phyloP scores from a whole-genome alignment of 139 green algal species.

The Zygnema cylindricum region DNA sequence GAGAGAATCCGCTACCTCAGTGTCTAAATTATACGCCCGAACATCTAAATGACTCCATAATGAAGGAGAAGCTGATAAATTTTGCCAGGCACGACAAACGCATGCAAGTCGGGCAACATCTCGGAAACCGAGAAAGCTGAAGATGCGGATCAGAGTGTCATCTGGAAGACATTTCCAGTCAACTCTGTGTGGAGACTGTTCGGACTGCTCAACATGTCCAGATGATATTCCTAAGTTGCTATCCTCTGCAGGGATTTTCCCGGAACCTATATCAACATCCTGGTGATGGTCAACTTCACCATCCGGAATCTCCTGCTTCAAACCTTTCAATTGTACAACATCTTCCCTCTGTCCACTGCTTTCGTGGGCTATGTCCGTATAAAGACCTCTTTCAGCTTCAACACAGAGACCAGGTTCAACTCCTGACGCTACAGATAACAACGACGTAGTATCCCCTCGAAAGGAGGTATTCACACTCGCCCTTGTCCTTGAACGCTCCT shows the following conservation, averaged over 20 bases:
- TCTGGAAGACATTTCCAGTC: constrained; percentile 15
- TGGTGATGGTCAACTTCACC: background rate
- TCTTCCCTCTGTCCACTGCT: background rate
- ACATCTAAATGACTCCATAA: constrained; percentile 1
- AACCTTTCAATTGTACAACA: background rate
- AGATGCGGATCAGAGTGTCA: background rate
- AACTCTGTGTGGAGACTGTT: background rate
- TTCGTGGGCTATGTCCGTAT: background rate
- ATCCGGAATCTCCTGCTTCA: background rate
- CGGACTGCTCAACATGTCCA: background rate
- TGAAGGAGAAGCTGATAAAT: background rate
- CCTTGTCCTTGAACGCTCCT: background rate
- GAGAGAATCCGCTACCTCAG: background rate
- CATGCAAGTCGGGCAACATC: constrained; percentile 3
- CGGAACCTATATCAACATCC: background rate
- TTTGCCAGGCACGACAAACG: background rate
- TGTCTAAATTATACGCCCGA: background rate
- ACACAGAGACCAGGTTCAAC: background rate
- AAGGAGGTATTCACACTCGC: background rate
- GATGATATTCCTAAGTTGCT: background rate
- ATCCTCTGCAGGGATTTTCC: background rate
- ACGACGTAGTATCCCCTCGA: background rate
- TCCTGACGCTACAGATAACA: background rate
- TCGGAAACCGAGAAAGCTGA: constrained; percentile 7
- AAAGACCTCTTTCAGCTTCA: background rate